These are phyloP conservation scores for Lactifluus piperatus DNA, from an alignment of 768 basidiomycete genomes.

Conservation along the genomic window DNA sequence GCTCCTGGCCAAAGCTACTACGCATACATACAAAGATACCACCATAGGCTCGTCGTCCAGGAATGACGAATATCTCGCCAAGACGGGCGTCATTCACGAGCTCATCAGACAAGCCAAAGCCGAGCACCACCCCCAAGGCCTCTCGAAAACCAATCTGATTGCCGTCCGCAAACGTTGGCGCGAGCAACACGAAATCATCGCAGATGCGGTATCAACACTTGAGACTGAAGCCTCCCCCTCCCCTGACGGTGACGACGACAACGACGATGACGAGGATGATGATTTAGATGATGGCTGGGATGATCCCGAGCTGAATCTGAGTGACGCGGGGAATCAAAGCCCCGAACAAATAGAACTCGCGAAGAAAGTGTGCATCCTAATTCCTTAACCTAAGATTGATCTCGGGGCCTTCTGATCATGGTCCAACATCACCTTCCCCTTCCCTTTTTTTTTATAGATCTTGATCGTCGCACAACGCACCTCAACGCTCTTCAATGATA, in stretches of 20 bases:
- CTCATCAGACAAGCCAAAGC: conserved; percentile 42
- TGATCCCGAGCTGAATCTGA: conserved; percentile 13
- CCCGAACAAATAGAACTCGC: conserved; percentile 13
- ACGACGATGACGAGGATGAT: background rate
- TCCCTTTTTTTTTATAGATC: background rate
- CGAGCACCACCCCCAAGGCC: background rate
- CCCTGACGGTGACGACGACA: background rate
- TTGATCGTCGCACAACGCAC: background rate
- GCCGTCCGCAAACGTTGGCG: conserved; percentile 22
- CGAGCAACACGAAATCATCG: conserved; percentile 12
- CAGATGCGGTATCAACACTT: conserved; percentile 11
- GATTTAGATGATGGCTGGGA: conserved; percentile 12
- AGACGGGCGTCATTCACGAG: conserved; percentile 53
- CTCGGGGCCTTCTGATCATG: background rate
- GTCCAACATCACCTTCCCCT: too few relatives aligned
- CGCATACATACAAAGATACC: background rate
- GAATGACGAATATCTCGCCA: conserved; percentile 44
- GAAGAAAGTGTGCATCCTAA: conserved; percentile 3
- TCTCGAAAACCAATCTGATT: conserved; percentile 21
- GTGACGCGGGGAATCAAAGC: background rate
- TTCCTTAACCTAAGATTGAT: background rate
- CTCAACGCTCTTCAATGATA: conserved; percentile 4
- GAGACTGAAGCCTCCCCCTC: background rate
- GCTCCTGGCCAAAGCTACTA: background rate
- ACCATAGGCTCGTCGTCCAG: conserved; percentile 12